These are phyloP conservation scores for Scortechinia acanthostroma DNA, from an alignment of 2,329 filamentous ascomycete genomes.

Conservation along the genomic window DNA sequence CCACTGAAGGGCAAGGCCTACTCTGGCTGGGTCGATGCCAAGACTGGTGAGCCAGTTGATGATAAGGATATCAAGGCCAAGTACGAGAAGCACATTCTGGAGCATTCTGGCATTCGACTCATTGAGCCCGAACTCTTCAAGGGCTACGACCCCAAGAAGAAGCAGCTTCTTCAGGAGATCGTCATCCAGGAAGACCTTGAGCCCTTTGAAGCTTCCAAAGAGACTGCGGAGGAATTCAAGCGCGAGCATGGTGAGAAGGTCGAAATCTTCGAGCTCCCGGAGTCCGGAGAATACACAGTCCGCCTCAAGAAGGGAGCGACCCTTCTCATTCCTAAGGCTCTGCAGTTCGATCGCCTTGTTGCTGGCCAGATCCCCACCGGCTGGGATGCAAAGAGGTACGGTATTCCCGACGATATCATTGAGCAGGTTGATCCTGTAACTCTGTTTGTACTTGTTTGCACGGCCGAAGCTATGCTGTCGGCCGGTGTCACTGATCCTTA, in stretches of 20 bases:
- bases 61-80: slow-evolving; percentile 18
- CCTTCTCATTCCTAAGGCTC: slow-evolving; percentile 19
- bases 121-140: slow-evolving; percentile 14
- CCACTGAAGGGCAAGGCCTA: slow-evolving; percentile 60
- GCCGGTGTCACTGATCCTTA: slow-evolving; percentile 16
- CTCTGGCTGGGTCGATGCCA: slow-evolving; percentile 41
- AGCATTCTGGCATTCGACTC: slow-evolving; percentile 21
- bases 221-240: slow-evolving; percentile 17
- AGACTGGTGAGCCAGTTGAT: slow-evolving; percentile 13
- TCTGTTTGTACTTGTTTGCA: slow-evolving; percentile 18
- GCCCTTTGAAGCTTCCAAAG: slow-evolving; percentile 18
- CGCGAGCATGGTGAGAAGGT: slow-evolving; percentile 20
- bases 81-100: slow-evolving; percentile 18
- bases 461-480: slow-evolving; percentile 18
- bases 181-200: slow-evolving; percentile 18
- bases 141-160: slow-evolving; percentile 12
- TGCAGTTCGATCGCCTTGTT: slow-evolving; percentile 14
- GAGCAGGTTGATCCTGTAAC: slow-evolving; percentile 22
- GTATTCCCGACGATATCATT: slow-evolving; percentile 23
- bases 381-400: slow-evolving; percentile 21
- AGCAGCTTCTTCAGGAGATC: slow-evolving; percentile 21
- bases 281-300: slow-evolving; percentile 11
- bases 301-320: slow-evolving; percentile 17
- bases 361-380: slow-evolving; percentile 23
- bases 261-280: slow-evolving; percentile 9